Base-by-base conservation (phyloP, 192 early-diverging fungal species). In the Lunasporangiospora selenospora region DNA sequence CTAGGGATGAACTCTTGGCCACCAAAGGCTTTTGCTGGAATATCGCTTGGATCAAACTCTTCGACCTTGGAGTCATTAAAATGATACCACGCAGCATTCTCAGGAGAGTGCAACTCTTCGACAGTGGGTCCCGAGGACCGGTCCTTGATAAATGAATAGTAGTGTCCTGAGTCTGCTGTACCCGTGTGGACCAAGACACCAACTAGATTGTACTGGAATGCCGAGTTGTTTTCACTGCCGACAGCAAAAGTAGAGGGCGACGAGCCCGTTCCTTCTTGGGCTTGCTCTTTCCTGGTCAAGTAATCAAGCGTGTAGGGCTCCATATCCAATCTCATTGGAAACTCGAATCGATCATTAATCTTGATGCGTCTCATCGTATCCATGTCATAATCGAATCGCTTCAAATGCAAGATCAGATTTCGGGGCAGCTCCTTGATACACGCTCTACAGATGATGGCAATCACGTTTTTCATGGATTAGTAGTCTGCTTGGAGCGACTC, bases 111-210 rank as follows among this genome's bases (percentile, higher is more conserved):
- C n/a, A n/a, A 16, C 19, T 10, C 29, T 46, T 58, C 30, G 11
- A 30, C 12, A 6, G 12, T 21, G 23, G 19, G 24, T 9, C 15
- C 7, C 9, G 32, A 16, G 21, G 49, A 37, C 3, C 77, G 46
- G 37, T 80, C 77, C 33, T 77, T 78, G 52, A 85, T 85, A 39
- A 76, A 85, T 2, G 83, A 85, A 44, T 84, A 84, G 50, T 84
- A 84, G 38, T 84, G 83, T 3, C 83, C 83, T 24, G 83, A 80
- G 51, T 85, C 83, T 2, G 83, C 83, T 4, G 83, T 85, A 21
- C 83, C 83, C n/a, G 82, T 84, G 42, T 85, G 83, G 1, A 85
- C 83, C 2, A 85, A 44, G n/a, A 85, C 82, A n/a, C 83, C 83
- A 7, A 79, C 73, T 3, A 85, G 65, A 29, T 83, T 67, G 47